A percentile compares a stretch with the other conserved stretches of the same genome.
These are phyloP conservation scores for Rhododendron ferrugineum DNA, from an alignment of 148 eudicot species.

Conservation along the genomic window DNA sequence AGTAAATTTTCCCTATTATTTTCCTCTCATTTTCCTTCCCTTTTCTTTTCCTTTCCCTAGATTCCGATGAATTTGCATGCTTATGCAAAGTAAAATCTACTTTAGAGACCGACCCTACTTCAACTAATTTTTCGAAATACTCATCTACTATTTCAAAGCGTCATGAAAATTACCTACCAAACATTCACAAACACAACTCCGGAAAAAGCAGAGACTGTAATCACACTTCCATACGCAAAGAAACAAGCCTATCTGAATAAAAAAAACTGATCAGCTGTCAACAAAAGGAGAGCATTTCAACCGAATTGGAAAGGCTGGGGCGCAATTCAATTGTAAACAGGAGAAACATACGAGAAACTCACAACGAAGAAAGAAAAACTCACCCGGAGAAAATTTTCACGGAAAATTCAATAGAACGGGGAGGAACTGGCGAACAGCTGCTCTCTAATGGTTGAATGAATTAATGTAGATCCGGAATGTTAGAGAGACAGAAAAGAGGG, in stretches of 20 bases:
- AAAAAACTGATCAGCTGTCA: neutral
- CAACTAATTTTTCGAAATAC: neutral
- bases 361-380: neutral
- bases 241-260: too few species aligned
- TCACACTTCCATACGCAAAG: neutral
- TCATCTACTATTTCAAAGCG: neutral
- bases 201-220: neutral
- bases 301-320: neutral
- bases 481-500: neutral
- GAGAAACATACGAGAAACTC: neutral
- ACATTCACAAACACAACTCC: neutral
- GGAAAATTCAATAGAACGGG: neutral
- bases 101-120: neutral
- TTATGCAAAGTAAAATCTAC: neutral
- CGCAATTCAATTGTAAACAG: neutral
- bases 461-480: neutral
- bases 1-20: too few species aligned
- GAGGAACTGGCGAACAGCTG: neutral
- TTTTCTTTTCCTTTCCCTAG: too few species aligned
- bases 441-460: neutral
- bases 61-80: neutral
- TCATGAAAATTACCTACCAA: neutral
- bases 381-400: neutral
- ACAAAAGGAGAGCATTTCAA: neutral
- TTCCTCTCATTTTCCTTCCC: too few species aligned